Base-by-base conservation (phyloP, 2,329 filamentous ascomycete species). In the Bipolaris victoriae region DNA sequence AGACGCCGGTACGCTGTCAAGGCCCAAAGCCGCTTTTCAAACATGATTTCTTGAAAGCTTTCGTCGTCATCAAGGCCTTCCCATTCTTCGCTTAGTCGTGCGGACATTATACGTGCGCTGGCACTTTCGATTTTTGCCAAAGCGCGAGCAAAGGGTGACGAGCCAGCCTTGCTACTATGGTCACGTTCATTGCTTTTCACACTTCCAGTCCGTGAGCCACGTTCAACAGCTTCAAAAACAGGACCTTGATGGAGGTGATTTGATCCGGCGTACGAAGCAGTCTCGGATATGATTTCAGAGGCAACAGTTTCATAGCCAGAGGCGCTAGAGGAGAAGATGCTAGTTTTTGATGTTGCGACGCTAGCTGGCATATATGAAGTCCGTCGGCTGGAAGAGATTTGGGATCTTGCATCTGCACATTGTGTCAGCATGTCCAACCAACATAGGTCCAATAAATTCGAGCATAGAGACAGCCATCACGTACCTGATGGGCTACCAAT, bases 21-120 rank as follows among this genome's bases (percentile, higher is more conserved):
- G 20, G 67, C 66, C 68, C 68, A 70, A 3, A 70, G 61, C n/a
- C 68, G 60, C 45, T 70, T 68, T 48, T 70, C 68, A 26, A 70
- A 70, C 36, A 67, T 33, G 44, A 70, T 62, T 40, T 70, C 68
- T 40, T 67, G 65, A 20, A 58, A 62, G 40, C 66, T 69, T 22
- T 69, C 65, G 26, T 70, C 68, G 22, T 69, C 67, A 6, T 66
- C 65, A 13, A 70, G 61, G 13, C 64, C 65, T 35, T 69, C 67
- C 68, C 68, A 70, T 40, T 70, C 68, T 56, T 70, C 68, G 15
- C 64, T 67, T 45, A 70, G 46, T 1, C 68, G 61, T 20, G 66
- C 56, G 15, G 65, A 64, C 47, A 68, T 63, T 43, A 70, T 70
- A 56, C 67, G 66, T 20, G 65, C 49, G 35, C 68, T 62, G 11